These are phyloP conservation scores for Globisporangium rhizosaccharum DNA, from an alignment of 352 stramenopile genomes.

Conservation along the genomic window DNA sequence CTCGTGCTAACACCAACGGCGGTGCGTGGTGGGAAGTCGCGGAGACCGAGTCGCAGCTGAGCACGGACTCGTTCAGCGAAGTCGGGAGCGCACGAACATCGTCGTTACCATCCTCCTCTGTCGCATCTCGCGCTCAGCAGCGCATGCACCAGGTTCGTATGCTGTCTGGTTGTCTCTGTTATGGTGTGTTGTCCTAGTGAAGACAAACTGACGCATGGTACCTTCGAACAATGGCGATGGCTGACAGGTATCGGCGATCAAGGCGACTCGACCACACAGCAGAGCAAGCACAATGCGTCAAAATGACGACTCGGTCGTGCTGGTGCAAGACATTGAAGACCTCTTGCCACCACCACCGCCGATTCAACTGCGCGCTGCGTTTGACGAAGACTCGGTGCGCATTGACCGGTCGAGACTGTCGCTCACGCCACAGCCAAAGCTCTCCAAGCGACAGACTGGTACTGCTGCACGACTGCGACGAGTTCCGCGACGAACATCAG, in stretches of 20 bases:
- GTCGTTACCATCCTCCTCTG: background rate
- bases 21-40: conserved; percentile 52
- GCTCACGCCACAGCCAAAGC: conserved; percentile 39
- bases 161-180: background rate
- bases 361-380: conserved; percentile 12
- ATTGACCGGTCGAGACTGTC: conserved; percentile 34
- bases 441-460: conserved; percentile 1
- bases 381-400: conserved; percentile 46
- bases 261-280: background rate
- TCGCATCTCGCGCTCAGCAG: conserved; percentile 14
- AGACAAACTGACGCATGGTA: no score
- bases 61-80: conserved; percentile 35
- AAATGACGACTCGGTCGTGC: conserved; percentile 29
- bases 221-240: no score
- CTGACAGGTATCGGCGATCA: no score
- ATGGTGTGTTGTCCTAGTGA: background rate
- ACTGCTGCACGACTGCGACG: background rate
- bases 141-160: conserved; percentile 23
- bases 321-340: conserved; percentile 56
- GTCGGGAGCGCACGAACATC: conserved; percentile 37
- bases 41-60: conserved; percentile 19
- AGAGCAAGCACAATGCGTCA: background rate
- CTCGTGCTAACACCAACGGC: conserved; percentile 2
- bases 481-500: conserved; percentile 4
- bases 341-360: conserved; percentile 45